These are phyloP conservation scores for Aspergillus persii DNA, from an alignment of 2,329 filamentous ascomycete genomes.

Conservation along the genomic window DNA sequence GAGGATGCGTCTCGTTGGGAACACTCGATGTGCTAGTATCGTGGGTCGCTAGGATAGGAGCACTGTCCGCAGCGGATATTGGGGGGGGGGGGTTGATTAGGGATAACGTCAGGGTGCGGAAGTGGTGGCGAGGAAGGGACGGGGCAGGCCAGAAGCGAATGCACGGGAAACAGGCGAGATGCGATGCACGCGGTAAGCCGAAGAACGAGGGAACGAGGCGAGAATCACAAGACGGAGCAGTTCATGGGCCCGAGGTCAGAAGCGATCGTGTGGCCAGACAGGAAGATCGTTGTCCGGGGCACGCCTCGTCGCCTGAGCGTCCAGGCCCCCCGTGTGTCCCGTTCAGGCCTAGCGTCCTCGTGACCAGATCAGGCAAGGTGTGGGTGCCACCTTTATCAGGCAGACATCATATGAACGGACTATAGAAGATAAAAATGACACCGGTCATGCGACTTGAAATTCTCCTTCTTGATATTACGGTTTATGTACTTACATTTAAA, in stretches of 20 bases:
- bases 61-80: background rate
- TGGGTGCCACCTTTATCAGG: background rate
- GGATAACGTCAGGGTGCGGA: conserved; percentile 17
- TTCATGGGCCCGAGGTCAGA: conserved; percentile 12
- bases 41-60: background rate
- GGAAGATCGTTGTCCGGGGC: conserved; percentile 8
- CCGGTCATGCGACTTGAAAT: too few species aligned
- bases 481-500: too few species aligned
- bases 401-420: background rate
- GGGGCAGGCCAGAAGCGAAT: background rate
- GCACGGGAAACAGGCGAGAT: background rate
- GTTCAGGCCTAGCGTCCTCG: conserved; percentile 2
- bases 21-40: background rate
- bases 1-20: too few species aligned
- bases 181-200: conserved; percentile 2
- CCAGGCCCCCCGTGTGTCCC: conserved; percentile 10
- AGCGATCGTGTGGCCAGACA: conserved; percentile 8
- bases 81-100: background rate
- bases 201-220: background rate
- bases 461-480: too few species aligned
- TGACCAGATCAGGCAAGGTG: background rate
- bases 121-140: conserved; percentile 7
- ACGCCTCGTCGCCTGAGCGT: conserved; percentile 15
- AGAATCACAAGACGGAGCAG: conserved; percentile 12
- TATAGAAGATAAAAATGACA: too few species aligned